Conservation (phyloP, 2,329 filamentous ascomycete genomes). For the Ascocoryne sarcoides region DNA sequence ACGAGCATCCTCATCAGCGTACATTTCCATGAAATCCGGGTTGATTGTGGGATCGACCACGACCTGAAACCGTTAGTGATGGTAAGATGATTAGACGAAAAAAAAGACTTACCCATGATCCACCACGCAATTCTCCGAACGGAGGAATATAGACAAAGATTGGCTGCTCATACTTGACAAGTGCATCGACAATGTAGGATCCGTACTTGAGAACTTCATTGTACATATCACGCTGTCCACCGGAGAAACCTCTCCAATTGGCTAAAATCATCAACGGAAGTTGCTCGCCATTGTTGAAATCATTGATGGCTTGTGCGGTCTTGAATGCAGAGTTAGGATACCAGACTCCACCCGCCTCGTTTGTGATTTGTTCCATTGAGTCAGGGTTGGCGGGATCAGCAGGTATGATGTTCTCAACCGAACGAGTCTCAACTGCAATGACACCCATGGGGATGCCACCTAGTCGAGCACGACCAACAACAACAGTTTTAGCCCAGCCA, state of each 20-base stretch:
- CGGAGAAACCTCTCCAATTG: slow-evolving; percentile 99
- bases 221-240: slow-evolving; percentile 99
- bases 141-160: slow-evolving; percentile 99
- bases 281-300: slow-evolving; percentile 99
- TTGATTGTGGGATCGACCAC: slow-evolving; percentile 99
- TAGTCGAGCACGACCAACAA: slow-evolving; percentile 90
- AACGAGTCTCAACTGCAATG: slow-evolving; percentile 90
- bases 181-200: slow-evolving; percentile 95
- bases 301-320: slow-evolving; percentile 95
- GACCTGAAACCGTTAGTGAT: slow-evolving; percentile 45
- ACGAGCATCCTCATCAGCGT: slow-evolving; percentile 87
- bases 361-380: slow-evolving; percentile 89
- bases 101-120: slow-evolving; percentile 65
- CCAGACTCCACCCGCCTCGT: slow-evolving; percentile 97
- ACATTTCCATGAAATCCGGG: slow-evolving; percentile 97
- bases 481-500: slow-evolving; percentile 94
- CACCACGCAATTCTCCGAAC: slow-evolving; percentile 91
- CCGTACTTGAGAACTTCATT: slow-evolving; percentile 99
- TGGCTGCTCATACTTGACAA: slow-evolving; percentile 97
- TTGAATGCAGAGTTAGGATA: slow-evolving; percentile 99
- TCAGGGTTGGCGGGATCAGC: slow-evolving; percentile 97
- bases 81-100: slow-evolving; percentile 3
- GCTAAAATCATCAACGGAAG: slow-evolving; percentile 97
- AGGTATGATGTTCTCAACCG: slow-evolving; percentile 92
- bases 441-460: slow-evolving; percentile 98